Conservation (phyloP, 139 green algal genomes). For the Pleodorina starrii region DNA sequence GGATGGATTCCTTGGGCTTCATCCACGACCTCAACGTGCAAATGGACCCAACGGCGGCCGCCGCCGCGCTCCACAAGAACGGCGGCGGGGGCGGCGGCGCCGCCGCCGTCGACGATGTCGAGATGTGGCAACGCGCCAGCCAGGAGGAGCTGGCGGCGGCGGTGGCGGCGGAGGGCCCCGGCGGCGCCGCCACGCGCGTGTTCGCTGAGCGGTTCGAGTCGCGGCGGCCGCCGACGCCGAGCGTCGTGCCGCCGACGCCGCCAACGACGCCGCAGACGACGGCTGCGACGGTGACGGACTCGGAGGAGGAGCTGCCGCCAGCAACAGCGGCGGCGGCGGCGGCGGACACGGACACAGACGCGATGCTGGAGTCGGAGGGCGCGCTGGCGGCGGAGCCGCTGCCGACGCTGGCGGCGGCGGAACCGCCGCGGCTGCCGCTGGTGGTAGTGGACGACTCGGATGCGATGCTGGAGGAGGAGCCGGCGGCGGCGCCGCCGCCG, state of each 20-base stretch:
- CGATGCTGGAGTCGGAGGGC: background rate
- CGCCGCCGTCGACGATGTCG: background rate
- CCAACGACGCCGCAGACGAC: background rate
- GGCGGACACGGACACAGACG: background rate
- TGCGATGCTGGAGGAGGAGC: too few relatives aligned
- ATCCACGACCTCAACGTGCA: slow-evolving; percentile 31
- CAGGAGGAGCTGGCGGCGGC: slow-evolving; percentile 32
- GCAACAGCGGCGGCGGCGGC: background rate
- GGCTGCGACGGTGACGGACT: background rate
- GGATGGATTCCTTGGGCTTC: slow-evolving; percentile 41
- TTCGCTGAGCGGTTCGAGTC: slow-evolving; percentile 34
- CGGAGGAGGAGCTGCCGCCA: too few relatives aligned
- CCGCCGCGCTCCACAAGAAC: background rate
- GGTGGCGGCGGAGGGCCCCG: slow-evolving; percentile 25
- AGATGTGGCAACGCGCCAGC: background rate
- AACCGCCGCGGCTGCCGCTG: background rate
- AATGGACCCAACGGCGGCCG: background rate
- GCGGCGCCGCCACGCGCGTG: slow-evolving; percentile 3
- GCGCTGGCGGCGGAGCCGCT: background rate
- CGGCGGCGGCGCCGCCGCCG: background rate
- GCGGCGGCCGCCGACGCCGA: background rate
- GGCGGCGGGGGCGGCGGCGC: background rate
- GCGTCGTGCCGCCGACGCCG: background rate
- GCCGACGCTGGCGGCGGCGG: background rate
- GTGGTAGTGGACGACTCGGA: too few relatives aligned